phyloP scores from a whole-genome alignment of 73 alveolate species.

The Breviolum minutum region DNA sequence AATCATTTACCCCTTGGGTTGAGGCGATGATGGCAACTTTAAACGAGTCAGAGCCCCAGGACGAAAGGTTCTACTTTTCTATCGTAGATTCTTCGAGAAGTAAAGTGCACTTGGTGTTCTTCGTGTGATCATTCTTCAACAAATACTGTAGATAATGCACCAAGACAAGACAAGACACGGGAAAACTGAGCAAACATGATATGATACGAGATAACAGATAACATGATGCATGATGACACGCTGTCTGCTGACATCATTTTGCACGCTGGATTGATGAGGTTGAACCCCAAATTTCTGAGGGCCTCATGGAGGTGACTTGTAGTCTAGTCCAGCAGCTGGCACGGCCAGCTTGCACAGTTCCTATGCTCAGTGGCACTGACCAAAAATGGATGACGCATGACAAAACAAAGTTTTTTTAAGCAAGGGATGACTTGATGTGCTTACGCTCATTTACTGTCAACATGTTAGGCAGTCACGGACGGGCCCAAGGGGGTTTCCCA shows the following conservation, averaged over 20 bases:
- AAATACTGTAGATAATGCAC: too few relatives aligned
- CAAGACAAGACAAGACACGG: too few relatives aligned
- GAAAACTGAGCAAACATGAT: too few relatives aligned
- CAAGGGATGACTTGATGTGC: not conserved
- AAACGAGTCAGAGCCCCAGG: constrained; percentile 25
- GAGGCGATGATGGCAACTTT: constrained; percentile 68
- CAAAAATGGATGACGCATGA: not conserved
- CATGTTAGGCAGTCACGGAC: not conserved
- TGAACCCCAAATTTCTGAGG: constrained; percentile 87
- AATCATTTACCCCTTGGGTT: too few relatives aligned
- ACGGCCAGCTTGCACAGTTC: constrained; percentile 61
- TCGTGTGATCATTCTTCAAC: too few relatives aligned
- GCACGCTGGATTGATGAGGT: not conserved
- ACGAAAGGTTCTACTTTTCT: too few relatives aligned
- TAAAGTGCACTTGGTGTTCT: too few relatives aligned
- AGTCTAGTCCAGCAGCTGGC: constrained; percentile 79
- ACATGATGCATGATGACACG: too few relatives aligned
- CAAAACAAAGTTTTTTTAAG: not conserved
- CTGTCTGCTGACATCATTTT: not conserved
- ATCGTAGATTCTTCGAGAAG: too few relatives aligned
- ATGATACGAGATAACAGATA: too few relatives aligned
- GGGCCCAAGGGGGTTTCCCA: too few relatives aligned
- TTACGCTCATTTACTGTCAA: not conserved
- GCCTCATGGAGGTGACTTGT: constrained; percentile 90
- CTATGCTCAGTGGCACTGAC: not conserved